Evolutionary conservation across 345 rosid species (phyloP), one percentile per base, ranked within the genome.

Genomic region (Sapria himalayana): DNA sequence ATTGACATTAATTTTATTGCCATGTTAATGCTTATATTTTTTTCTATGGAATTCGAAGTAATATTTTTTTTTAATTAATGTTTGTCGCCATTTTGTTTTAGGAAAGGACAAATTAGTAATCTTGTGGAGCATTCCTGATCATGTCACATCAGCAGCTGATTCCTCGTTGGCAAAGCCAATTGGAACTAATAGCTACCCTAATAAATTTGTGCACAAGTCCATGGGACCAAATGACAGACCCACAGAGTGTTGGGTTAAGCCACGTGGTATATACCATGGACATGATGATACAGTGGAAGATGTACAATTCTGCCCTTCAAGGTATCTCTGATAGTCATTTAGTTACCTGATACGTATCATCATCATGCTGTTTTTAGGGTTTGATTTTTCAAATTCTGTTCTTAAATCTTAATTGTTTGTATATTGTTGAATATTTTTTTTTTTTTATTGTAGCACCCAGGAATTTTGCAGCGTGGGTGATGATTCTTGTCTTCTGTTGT

Each of bases 391-490:
- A 34, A 2, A 13, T 25, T 15, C 16, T 33, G 22, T 40, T 22
- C 15, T 41, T 20, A 22, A 12, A 9, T 29, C 41, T 11, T 12
- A 13, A 34, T 13, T 35, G n/a, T 43, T 24, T 19, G 18, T 9
- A 32, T 33, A 8, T 3, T 2, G 19, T 33, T 16, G 16, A 15
- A 24, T 45, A 29, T 10, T 24, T 17, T 9, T 43, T 29, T 24
- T 49, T 15, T 43, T 22, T 46, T n/a, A 46, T 22, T 47, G 48
- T 40, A 62, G 85, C 32, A 46, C 52, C 15, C 69, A 54, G 61
- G 79, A 72, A 56, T 75, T 75, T 54, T 75, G 85, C 50, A 75
- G 79, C 41, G 74, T 71, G 5, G 85, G 79, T 20, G 85, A 75
- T 63, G 85, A 75, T 54, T 72, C 79, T 17, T 72, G 76, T 63